A percentile compares a stretch with the other conserved stretches of the same genome.
Evolutionary conservation across 2,329 filamentous ascomycete species (phyloP).

Genomic region (Kalaharituber pfeilii): DNA sequence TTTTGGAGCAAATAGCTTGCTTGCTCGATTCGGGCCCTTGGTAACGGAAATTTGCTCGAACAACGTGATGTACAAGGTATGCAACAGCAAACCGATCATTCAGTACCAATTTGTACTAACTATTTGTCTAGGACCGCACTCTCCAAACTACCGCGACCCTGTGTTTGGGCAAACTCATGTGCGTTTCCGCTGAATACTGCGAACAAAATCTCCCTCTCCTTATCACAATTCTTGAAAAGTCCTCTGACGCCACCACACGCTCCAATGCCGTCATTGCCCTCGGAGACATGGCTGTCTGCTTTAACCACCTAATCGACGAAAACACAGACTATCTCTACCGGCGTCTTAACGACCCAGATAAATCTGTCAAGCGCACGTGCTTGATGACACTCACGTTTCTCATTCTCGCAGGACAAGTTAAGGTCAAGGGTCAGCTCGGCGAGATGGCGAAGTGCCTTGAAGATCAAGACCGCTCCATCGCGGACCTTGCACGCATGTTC

Average conservation of each 20-base stretch:
- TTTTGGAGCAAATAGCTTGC: slow-evolving; percentile 63
- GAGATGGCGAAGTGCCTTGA: slow-evolving; percentile 99
- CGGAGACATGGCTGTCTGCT: slow-evolving; percentile 98
- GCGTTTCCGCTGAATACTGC: slow-evolving; percentile 86
- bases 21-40: slow-evolving; percentile 80
- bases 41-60: slow-evolving; percentile 89
- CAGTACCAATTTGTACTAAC: not conserved
- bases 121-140: slow-evolving; percentile 43
- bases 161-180: slow-evolving; percentile 96
- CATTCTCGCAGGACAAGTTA: slow-evolving; percentile 92
- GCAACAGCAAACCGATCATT: not conserved
- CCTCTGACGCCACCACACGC: slow-evolving; percentile 75
- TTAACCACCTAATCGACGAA: slow-evolving; percentile 97
- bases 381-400: slow-evolving; percentile 97
- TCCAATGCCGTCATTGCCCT: slow-evolving; percentile 94
- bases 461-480: slow-evolving; percentile 84
- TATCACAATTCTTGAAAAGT: slow-evolving; percentile 95
- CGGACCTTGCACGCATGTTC: slow-evolving; percentile 92
- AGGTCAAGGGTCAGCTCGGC: slow-evolving; percentile 94
- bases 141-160: slow-evolving; percentile 86
- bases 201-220: slow-evolving; percentile 80
- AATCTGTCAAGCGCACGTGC: slow-evolving; percentile 87
- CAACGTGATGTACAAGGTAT: slow-evolving; percentile 63
- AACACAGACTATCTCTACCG: slow-evolving; percentile 97
- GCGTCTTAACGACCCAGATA: slow-evolving; percentile 71